Percentiles rank a stretch among this genome's conserved stretches.
These are phyloP conservation scores for Saprolegnia diclina DNA, from an alignment of 352 stramenopile genomes.

Conservation along the genomic window DNA sequence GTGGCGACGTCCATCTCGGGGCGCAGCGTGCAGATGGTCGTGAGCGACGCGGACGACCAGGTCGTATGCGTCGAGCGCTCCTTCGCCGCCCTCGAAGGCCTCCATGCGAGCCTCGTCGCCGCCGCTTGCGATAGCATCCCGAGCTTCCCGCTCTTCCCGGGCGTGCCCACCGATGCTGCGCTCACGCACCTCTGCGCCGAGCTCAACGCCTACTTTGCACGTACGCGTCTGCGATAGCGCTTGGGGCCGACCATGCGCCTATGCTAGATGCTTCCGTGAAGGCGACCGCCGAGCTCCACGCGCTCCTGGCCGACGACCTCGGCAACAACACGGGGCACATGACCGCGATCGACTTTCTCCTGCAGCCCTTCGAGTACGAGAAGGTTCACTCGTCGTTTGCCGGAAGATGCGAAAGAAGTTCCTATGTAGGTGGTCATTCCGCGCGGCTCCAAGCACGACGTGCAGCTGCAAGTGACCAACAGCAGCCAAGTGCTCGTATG, in stretches of 20 bases:
- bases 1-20: constrained; percentile 25
- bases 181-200: constrained; percentile 22
- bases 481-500: constrained; percentile 63
- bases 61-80: constrained; percentile 22
- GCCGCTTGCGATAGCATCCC: background rate
- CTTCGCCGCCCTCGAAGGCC: constrained; percentile 12
- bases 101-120: constrained; percentile 12
- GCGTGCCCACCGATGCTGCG: constrained; percentile 7
- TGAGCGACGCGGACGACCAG: constrained; percentile 20
- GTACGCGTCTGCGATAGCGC: background rate
- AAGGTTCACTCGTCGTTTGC: constrained; percentile 33
- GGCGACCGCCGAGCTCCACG: constrained; percentile 9
- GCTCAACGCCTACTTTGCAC: constrained; percentile 22
- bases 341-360: constrained; percentile 78
- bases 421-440: constrained; percentile 25
- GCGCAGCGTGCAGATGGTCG: constrained; percentile 20
- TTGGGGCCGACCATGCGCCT: background rate
- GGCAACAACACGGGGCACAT: constrained; percentile 40
- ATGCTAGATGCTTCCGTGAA: constrained; percentile 7
- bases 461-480: constrained; percentile 42
- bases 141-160: constrained; percentile 23
- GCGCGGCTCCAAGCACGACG: constrained; percentile 50
- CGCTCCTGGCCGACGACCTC: constrained; percentile 9
- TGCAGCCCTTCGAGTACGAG: constrained; percentile 70
- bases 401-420: background rate